Evolutionary conservation across 2,329 filamentous ascomycete genomes (phyloP).

Genomic region (Aspergillus aculeatus): DNA sequence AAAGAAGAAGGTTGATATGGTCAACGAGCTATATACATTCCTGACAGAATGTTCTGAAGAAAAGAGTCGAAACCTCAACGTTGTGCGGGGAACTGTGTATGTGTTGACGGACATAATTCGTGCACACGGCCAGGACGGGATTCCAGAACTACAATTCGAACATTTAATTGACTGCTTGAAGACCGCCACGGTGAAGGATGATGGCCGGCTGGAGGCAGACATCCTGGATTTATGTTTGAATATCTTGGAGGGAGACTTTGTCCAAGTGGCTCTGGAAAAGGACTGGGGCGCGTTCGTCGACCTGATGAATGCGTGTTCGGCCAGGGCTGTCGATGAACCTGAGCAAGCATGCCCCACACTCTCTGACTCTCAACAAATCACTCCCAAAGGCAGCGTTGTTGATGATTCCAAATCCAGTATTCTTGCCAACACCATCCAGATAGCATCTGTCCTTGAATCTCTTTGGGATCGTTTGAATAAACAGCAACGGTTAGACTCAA

Average conservation of each 20-base stretch:
- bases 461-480: conserved; percentile 38
- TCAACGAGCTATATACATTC: conserved; percentile 38
- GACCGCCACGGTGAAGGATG: conserved; percentile 35
- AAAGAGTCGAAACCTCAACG: conserved; percentile 39
- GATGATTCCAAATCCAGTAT: conserved; percentile 41
- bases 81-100: conserved; percentile 42
- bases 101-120: conserved; percentile 43
- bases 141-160: conserved; percentile 39
- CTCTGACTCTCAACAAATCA: conserved; percentile 24
- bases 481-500: conserved; percentile 37
- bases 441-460: conserved; percentile 36
- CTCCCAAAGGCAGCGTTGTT: conserved; percentile 26
- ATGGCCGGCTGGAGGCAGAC: conserved; percentile 41
- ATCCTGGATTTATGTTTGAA: conserved; percentile 42
- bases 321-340: conserved; percentile 31
- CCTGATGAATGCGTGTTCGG: conserved; percentile 37
- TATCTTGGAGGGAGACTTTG: conserved; percentile 40
- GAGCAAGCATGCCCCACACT: conserved; percentile 21
- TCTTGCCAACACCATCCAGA: conserved; percentile 37
- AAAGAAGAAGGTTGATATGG: conserved; percentile 38
- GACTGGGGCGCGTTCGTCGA: conserved; percentile 36
- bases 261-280: conserved; percentile 29
- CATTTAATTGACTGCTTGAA: conserved; percentile 37
- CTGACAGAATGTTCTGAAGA: conserved; percentile 35
- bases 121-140: conserved; percentile 40